Conservation (phyloP, 768 basidiomycete genomes). For the Trametes cubensis region DNA sequence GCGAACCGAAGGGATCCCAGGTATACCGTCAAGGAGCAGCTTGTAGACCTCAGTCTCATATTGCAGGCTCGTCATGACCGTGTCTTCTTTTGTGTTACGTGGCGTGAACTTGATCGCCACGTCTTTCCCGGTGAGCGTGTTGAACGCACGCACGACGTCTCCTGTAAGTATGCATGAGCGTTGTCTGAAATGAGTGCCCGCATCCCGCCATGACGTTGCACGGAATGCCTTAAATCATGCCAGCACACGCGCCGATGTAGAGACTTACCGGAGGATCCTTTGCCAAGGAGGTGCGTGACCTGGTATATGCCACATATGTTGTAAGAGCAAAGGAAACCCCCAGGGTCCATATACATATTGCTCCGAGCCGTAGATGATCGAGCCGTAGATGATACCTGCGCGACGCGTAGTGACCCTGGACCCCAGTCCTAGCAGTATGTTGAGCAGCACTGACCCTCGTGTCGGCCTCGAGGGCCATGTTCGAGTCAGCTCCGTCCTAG, state of each 20-base stretch:
- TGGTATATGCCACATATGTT: background rate
- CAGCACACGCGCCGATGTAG: background rate
- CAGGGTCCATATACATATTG: background rate
- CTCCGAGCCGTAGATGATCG: no score
- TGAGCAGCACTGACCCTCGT: no score
- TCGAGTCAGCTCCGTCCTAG: no score
- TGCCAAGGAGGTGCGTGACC: background rate
- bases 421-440: no score
- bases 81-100: background rate
- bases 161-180: background rate
- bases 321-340: background rate
- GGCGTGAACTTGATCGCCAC: constrained; percentile 15
- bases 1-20: constrained; percentile 21
- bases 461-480: no score
- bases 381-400: no score
- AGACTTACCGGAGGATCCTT: background rate
- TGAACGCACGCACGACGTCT: background rate
- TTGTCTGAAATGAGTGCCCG: no score
- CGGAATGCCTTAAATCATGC: background rate
- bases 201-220: background rate
- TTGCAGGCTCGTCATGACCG: background rate
- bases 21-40: constrained; percentile 14
- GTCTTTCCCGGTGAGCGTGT: background rate
- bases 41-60: constrained; percentile 28
- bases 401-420: no score